Percentiles rank a stretch among this genome's conserved stretches.
Evolutionary conservation across 179 eudicot genomes (phyloP).

Genomic region (Spinacia oleracea): DNA sequence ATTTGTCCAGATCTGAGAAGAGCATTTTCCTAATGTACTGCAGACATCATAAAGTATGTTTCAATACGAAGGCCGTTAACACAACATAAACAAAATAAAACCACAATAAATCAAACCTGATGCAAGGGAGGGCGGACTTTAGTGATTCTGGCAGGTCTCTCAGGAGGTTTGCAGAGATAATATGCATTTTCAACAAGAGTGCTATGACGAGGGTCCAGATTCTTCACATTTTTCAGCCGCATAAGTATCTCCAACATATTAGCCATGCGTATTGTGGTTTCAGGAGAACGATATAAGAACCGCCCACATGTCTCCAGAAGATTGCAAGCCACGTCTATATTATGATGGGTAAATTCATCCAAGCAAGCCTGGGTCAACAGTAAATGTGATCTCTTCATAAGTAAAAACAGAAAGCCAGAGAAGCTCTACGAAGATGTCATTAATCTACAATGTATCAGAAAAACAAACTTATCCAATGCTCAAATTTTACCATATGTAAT

Average conservation of each 20-base stretch:
- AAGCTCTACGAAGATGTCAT: not conserved
- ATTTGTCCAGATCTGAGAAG: constrained; percentile 91
- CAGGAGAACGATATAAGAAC: constrained; percentile 93
- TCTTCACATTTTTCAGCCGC: constrained; percentile 97
- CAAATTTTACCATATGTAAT: not conserved
- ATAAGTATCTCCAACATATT: constrained; percentile 97
- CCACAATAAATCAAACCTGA: constrained; percentile 57
- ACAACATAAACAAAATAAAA: not conserved
- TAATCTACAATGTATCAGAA: not conserved
- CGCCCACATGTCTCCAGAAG: constrained; percentile 99
- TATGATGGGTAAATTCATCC: constrained; percentile 96
- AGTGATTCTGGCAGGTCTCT: constrained; percentile 86
- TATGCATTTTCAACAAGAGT: constrained; percentile 99
- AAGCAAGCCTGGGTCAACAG: constrained; percentile 68
- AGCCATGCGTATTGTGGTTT: constrained; percentile 86
- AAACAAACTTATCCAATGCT: not conserved
- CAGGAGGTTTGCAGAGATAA: constrained; percentile 94
- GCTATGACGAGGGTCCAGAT: constrained; percentile 98
- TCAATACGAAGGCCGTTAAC: constrained; percentile 18
- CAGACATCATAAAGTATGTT: constrained; percentile 33
- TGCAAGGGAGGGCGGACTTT: constrained; percentile 97
- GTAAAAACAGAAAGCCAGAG: constrained; percentile 11
- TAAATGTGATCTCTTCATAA: constrained; percentile 12
- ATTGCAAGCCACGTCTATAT: constrained; percentile 98
- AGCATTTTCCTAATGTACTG: constrained; percentile 94